Evolutionary conservation across 805 yeast species (phyloP).

Genomic region (Candida railenensis): DNA sequence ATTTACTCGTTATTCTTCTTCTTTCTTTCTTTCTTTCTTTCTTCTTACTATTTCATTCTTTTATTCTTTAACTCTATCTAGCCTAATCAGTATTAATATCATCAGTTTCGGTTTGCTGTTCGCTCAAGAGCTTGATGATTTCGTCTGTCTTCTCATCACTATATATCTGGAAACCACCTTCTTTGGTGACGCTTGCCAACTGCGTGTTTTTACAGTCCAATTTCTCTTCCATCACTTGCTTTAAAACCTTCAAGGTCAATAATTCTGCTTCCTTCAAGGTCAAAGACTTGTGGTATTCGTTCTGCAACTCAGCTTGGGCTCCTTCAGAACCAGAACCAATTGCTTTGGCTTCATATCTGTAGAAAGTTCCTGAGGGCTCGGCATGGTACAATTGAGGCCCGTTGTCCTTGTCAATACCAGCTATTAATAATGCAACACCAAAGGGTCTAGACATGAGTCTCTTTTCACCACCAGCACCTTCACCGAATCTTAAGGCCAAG

Average conservation of each 20-base stretch:
- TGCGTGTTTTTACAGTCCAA: slow-evolving; percentile 94
- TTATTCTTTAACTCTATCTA: neutral
- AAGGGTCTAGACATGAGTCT: slow-evolving; percentile 96
- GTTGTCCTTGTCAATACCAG: slow-evolving; percentile 88
- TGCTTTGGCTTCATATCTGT: slow-evolving; percentile 97
- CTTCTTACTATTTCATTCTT: slow-evolving; percentile 1
- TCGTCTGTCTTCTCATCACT: slow-evolving; percentile 78
- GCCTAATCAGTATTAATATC: slow-evolving; percentile 10
- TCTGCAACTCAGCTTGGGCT: slow-evolving; percentile 96
- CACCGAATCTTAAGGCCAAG: slow-evolving; percentile 93
- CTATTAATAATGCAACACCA: slow-evolving; percentile 95
- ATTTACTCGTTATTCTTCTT: slow-evolving; percentile 1
- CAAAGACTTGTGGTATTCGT: slow-evolving; percentile 90
- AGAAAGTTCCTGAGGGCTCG: slow-evolving; percentile 99
- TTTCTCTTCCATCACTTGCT: slow-evolving; percentile 99
- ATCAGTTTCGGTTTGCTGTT: slow-evolving; percentile 52
- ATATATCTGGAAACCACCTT: slow-evolving; percentile 82
- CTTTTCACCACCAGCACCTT: slow-evolving; percentile 95
- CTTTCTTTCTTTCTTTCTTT: slow-evolving; percentile 6
- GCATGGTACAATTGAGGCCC: slow-evolving; percentile 98
- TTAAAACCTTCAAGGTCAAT: slow-evolving; percentile 80
- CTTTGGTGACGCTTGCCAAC: slow-evolving; percentile 87
- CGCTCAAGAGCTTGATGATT: slow-evolving; percentile 75
- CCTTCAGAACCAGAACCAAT: slow-evolving; percentile 99
- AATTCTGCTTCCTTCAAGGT: slow-evolving; percentile 92